Percentiles rank a stretch among this genome's conserved stretches.
Evolutionary conservation across 2,329 filamentous ascomycete genomes (phyloP).

Genomic region (Colletotrichum truncatum): DNA sequence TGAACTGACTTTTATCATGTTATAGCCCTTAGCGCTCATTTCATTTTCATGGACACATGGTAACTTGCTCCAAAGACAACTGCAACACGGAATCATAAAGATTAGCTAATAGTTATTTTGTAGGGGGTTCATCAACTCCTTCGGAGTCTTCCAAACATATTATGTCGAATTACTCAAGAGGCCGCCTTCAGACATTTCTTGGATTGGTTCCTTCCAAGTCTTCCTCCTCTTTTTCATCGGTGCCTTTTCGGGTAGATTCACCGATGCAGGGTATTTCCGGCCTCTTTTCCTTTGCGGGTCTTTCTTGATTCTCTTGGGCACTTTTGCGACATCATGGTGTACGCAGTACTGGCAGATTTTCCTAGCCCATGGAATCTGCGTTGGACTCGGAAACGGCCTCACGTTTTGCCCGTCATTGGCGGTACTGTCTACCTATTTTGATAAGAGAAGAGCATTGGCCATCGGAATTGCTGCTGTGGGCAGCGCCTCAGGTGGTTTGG

Average conservation of each 20-base stretch:
- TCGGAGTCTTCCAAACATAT: conserved; percentile 56
- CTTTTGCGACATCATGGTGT: conserved; percentile 53
- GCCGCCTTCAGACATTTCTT: conserved; percentile 49
- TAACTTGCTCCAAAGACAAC: too few relatives aligned
- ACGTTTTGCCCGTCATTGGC: conserved; percentile 67
- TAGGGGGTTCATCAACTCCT: conserved; percentile 55
- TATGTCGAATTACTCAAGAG: conserved; percentile 46
- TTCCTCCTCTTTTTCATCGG: conserved; percentile 53
- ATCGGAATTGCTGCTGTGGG: conserved; percentile 68
- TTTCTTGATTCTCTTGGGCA: conserved; percentile 50
- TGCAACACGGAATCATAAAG: too few relatives aligned
- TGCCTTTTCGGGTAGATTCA: conserved; percentile 50
- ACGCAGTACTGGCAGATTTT: conserved; percentile 59
- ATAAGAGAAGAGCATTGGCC: conserved; percentile 61
- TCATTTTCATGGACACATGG: conserved; percentile 30
- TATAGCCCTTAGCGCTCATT: conserved; percentile 15
- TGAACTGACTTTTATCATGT: background rate
- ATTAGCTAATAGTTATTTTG: background rate
- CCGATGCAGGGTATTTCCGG: conserved; percentile 54
- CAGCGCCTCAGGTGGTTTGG: conserved; percentile 61
- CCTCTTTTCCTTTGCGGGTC: conserved; percentile 47
- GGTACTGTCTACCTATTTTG: conserved; percentile 71
- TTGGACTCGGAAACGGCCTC: conserved; percentile 62
- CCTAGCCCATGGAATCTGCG: conserved; percentile 57
- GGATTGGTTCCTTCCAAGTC: conserved; percentile 55